Conservation (phyloP, 1,139 yeast species). For the Lodderomyces elongisporus region DNA sequence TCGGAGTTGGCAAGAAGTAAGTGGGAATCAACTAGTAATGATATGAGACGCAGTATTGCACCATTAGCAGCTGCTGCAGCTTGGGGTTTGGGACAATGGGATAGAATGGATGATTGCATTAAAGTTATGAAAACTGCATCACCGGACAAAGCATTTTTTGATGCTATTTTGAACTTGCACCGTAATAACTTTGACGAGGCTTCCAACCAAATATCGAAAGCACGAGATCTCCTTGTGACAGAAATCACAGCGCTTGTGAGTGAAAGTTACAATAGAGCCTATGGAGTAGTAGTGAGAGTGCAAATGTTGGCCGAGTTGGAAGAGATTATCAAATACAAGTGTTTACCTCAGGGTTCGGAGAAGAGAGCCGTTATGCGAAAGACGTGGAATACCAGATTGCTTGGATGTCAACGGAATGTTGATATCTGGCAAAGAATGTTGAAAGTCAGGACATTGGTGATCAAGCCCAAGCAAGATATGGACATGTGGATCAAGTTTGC, state of each 20-base stretch:
- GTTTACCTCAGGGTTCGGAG: conserved; percentile 76
- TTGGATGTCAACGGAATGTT: conserved; percentile 94
- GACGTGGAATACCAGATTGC: conserved; percentile 89
- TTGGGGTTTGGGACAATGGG: conserved; percentile 99
- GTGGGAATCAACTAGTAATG: conserved; percentile 73
- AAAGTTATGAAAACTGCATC: conserved; percentile 86
- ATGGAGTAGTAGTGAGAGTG: conserved; percentile 92
- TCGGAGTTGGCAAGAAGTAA: conserved; percentile 81
- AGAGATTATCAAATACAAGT: conserved; percentile 86
- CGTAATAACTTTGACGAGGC: conserved; percentile 85
- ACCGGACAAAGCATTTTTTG: conserved; percentile 91
- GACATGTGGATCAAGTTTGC: conserved; percentile 99
- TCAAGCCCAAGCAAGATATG: conserved; percentile 94
- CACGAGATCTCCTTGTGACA: conserved; percentile 84
- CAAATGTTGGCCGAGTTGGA: conserved; percentile 97
- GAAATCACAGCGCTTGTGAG: conserved; percentile 93
- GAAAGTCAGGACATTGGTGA: conserved; percentile 87
- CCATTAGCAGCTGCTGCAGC: conserved; percentile 99
- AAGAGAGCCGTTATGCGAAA: conserved; percentile 74
- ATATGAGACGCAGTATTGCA: conserved; percentile 79
- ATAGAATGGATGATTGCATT: conserved; percentile 87
- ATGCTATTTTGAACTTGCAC: conserved; percentile 82
- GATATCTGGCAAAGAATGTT: conserved; percentile 98
- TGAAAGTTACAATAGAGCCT: conserved; percentile 95
- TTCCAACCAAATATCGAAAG: conserved; percentile 67